Evolutionary conservation across 2,329 filamentous ascomycete genomes (phyloP), one percentile per base, ranked within the genome.

Genomic region (Neofusicoccum cordaticola): DNA sequence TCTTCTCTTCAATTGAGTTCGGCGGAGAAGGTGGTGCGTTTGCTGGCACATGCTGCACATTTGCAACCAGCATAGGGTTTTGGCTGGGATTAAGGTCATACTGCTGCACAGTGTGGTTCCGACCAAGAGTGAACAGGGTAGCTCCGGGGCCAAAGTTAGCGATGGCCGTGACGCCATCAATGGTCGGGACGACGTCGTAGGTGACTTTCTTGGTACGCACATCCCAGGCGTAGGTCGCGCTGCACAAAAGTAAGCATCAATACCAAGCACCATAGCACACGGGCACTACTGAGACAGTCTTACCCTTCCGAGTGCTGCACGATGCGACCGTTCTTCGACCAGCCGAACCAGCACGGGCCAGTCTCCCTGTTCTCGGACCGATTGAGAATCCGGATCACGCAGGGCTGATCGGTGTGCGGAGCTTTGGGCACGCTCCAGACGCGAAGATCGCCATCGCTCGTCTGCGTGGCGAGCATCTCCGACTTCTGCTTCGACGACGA

Each of bases 281-380:
- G 17, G 8, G 17, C 44, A 52, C 48, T 50, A 50, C 15, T 45
- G 56, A 60, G 56, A 60, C 56, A 47, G 63, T 86, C 91, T 81
- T 83, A 97, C 93, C 89, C 88, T 78, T 97, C 92, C 4, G 91
- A 90, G 77, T 88, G 93, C 78, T 99, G 95, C 68, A 99, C 88
- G 69, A 99, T 93, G 69, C 93, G 90, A 44, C 95, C 95, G 80
- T 97, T 98, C 80, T 97, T 98, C 0, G 95, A 98, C 95, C 95
- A 99, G 19, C 88, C 90, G 83, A 97, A 93, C 95, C 95, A 99
- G 75, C 96, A 97, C 42, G 91, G 90, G 1, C 92, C 92, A 2
- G 87, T 80, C 39, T 87, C 81, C 42, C 63, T 58, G 69, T 85
- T 88, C 67, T 97, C 93, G 7, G 88, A 88, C 71, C 91, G 85